These are phyloP conservation scores for Botryobasidium botryosum DNA, from an alignment of 768 basidiomycete genomes.

Conservation along the genomic window DNA sequence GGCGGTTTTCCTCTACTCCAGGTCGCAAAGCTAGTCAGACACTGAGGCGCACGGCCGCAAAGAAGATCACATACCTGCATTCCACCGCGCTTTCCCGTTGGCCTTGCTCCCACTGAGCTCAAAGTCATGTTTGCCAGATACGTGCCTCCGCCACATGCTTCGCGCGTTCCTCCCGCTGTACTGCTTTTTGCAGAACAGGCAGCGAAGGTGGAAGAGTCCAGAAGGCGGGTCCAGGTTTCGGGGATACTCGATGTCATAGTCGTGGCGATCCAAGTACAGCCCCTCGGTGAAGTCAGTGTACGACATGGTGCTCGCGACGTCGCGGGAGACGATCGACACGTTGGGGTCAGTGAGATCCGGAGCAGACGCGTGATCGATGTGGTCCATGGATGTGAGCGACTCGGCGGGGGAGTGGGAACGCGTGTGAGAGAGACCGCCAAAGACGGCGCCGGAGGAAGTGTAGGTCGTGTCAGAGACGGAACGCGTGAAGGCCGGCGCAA, in stretches of 20 bases:
- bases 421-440: slow-evolving; percentile 1
- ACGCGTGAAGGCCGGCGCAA: too few relatives aligned
- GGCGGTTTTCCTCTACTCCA: not conserved
- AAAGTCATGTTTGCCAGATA: slow-evolving; percentile 12
- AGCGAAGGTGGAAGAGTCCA: slow-evolving; percentile 7
- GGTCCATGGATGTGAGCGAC: not conserved
- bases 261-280: slow-evolving; percentile 8
- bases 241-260: slow-evolving; percentile 7
- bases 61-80: not conserved
- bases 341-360: slow-evolving; percentile 7
- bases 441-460: too few relatives aligned
- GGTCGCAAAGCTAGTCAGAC: not conserved
- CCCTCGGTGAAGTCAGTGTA: slow-evolving; percentile 5
- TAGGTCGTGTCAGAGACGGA: too few relatives aligned
- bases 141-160: slow-evolving; percentile 12
- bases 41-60: not conserved
- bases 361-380: not conserved
- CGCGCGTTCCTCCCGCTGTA: slow-evolving; percentile 11
- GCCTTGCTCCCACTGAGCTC: slow-evolving; percentile 9
- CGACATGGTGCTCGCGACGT: slow-evolving; percentile 7
- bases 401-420: slow-evolving; percentile 1
- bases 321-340: slow-evolving; percentile 6
- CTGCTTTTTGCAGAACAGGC: slow-evolving; percentile 11
- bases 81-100: not conserved
- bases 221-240: slow-evolving; percentile 9